These are phyloP conservation scores for Diddensiella santjacobensis DNA, from an alignment of 805 yeast species.

Conservation along the genomic window DNA sequence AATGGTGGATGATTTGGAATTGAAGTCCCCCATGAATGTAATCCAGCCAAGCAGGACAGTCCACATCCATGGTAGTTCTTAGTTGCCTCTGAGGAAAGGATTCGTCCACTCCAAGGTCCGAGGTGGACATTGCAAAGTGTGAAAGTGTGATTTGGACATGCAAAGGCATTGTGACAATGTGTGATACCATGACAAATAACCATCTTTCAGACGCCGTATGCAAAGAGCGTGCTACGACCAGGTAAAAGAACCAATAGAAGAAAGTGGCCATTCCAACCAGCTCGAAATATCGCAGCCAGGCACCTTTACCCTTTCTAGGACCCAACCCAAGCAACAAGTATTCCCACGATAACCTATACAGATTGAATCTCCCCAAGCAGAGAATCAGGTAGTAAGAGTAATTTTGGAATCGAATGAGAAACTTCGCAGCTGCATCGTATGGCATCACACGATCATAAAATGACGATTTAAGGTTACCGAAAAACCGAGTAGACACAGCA, in stretches of 20 bases:
- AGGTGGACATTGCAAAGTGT: conserved; percentile 91
- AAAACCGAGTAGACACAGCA: conserved; percentile 71
- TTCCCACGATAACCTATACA: conserved; percentile 77
- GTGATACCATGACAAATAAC: conserved; percentile 65
- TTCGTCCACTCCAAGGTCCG: conserved; percentile 78
- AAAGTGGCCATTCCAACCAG: conserved; percentile 64
- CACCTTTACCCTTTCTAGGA: conserved; percentile 76
- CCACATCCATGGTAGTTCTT: conserved; percentile 92
- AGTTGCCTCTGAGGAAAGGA: conserved; percentile 75
- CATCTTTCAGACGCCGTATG: conserved; percentile 53
- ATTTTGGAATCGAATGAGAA: conserved; percentile 59
- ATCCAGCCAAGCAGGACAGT: conserved; percentile 90
- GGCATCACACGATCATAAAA: conserved; percentile 65
- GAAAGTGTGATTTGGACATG: conserved; percentile 88
- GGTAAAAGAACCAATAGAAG: conserved; percentile 78
- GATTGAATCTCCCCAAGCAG: conserved; percentile 79
- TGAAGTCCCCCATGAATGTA: conserved; percentile 89
- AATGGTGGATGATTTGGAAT: conserved; percentile 86
- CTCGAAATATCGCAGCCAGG: conserved; percentile 81
- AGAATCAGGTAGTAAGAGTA: conserved; percentile 74
- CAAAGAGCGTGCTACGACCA: conserved; percentile 49
- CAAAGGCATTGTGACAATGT: conserved; percentile 81
- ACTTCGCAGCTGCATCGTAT: conserved; percentile 63
- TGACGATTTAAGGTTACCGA: conserved; percentile 70
- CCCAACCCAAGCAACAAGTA: conserved; percentile 73